Evolutionary conservation across 371 early-diverging fungal genomes (phyloP).

Genomic region (Cokeromyces recurvatus): DNA sequence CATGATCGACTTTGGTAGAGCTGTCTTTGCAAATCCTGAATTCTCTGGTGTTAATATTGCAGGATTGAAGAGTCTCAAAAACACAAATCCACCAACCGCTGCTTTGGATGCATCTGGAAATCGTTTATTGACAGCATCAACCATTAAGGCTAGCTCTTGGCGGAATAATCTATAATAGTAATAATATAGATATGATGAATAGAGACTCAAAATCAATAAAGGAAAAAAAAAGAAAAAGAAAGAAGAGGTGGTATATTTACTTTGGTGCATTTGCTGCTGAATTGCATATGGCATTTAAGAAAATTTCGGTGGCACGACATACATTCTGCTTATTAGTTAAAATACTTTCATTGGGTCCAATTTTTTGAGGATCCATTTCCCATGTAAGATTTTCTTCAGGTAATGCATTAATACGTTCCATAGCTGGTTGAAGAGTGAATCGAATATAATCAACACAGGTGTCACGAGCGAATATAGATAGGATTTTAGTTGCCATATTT

Average conservation of each 20-base stretch:
- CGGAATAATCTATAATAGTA: conserved; percentile 57
- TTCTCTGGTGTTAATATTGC: conserved; percentile 84
- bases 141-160: conserved; percentile 71
- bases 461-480: conserved; percentile 73
- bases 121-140: conserved; percentile 64
- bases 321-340: conserved; percentile 72
- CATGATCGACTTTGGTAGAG: conserved; percentile 48
- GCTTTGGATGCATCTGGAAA: conserved; percentile 80
- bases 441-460: conserved; percentile 75
- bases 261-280: conserved; percentile 66
- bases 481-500: conserved; percentile 76
- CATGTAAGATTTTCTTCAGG: conserved; percentile 40
- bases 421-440: conserved; percentile 69
- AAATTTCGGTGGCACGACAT: conserved; percentile 60
- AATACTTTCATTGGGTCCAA: conserved; percentile 51
- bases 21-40: conserved; percentile 40
- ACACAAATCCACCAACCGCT: conserved; percentile 90
- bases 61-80: conserved; percentile 89
- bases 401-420: conserved; percentile 43
- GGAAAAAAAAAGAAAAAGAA: not conserved
- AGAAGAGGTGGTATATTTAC: conserved; percentile 4
- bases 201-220: too few relatives aligned
- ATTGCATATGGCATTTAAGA: conserved; percentile 77
- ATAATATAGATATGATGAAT: too few relatives aligned
- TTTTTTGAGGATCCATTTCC: conserved; percentile 79